These are phyloP conservation scores for Myochromella boudieri DNA, from an alignment of 768 basidiomycete genomes.

Conservation along the genomic window DNA sequence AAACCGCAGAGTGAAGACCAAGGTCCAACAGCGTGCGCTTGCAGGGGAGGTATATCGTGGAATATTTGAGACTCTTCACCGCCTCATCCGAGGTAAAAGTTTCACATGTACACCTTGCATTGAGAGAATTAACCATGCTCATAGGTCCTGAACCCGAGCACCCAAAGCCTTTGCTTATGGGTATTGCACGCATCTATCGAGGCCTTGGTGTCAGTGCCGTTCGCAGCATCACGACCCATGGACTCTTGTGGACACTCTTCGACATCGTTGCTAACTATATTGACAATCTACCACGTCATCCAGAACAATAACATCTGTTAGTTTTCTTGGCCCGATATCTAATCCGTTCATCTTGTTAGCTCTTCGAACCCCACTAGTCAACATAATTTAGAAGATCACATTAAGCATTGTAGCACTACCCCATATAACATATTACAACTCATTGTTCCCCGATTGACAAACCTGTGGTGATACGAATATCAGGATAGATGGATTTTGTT, in stretches of 20 bases:
- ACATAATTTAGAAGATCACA: constrained; percentile 19
- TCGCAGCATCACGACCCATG: constrained; percentile 91
- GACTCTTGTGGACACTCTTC: constrained; percentile 91
- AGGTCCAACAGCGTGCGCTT: constrained; percentile 90
- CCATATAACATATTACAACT: constrained; percentile 8
- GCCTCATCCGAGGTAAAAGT: constrained; percentile 74
- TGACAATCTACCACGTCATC: constrained; percentile 46
- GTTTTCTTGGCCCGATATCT: constrained; percentile 1
- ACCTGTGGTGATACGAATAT: not conserved
- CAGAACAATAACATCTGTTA: constrained; percentile 21
- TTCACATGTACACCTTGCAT: not conserved
- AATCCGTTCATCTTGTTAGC: constrained; percentile 7
- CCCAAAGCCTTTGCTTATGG: constrained; percentile 74
- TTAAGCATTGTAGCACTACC: constrained; percentile 18
- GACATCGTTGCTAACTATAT: constrained; percentile 78
- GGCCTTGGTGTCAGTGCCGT: constrained; percentile 93
- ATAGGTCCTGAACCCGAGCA: constrained; percentile 76
- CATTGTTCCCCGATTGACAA: not conserved
- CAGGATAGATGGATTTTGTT: constrained; percentile 2
- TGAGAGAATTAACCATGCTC: not conserved
- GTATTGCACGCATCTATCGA: constrained; percentile 84
- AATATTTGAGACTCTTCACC: constrained; percentile 68
- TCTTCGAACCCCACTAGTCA: not conserved
- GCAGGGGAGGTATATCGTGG: constrained; percentile 75
- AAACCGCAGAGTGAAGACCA: constrained; percentile 84